A percentile compares a stretch with the other conserved stretches of the same genome.
These are phyloP conservation scores for Blastobotrys buckinghamii DNA, from an alignment of 1,139 yeast species.

Conservation along the genomic window DNA sequence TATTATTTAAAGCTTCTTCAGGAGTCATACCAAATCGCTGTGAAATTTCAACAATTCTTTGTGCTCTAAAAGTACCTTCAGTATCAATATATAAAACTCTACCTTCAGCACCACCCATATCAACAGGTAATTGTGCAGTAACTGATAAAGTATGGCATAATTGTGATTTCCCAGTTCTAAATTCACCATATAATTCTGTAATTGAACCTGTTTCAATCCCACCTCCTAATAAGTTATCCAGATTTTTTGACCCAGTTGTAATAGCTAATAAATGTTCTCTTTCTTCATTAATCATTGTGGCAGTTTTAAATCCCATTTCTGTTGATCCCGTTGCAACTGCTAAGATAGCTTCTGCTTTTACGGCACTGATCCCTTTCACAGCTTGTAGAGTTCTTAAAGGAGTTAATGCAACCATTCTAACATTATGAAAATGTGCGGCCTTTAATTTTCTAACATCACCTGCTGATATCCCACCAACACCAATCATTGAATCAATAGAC, in stretches of 20 bases:
- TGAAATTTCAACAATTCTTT: conserved; percentile 82
- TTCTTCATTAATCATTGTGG: conserved; percentile 87
- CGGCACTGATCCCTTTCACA: conserved; percentile 92
- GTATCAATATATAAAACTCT: conserved; percentile 95
- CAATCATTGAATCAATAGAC: conserved; percentile 12
- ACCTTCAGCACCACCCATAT: conserved; percentile 99
- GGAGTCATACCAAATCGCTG: conserved; percentile 88
- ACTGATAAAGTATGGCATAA: conserved; percentile 95
- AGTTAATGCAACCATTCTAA: conserved; percentile 86
- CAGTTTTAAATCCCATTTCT: conserved; percentile 97
- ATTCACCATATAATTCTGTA: conserved; percentile 95
- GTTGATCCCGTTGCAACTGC: conserved; percentile 81
- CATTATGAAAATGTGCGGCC: conserved; percentile 83
- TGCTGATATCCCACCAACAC: conserved; percentile 61
- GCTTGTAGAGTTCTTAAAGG: conserved; percentile 70
- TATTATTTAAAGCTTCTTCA: conserved; percentile 92
- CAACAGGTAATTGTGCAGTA: conserved; percentile 93
- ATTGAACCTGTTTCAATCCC: conserved; percentile 97
- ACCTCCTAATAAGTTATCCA: conserved; percentile 91
- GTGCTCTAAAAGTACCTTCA: conserved; percentile 95
- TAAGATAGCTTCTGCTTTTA: conserved; percentile 83
- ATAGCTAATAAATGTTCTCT: conserved; percentile 86
- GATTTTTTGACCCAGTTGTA: conserved; percentile 91
- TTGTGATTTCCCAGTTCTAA: conserved; percentile 96
- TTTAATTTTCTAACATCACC: conserved; percentile 75